Base-by-base conservation (phyloP, 129 eudicot species). In the Lactuca sativa region DNA sequence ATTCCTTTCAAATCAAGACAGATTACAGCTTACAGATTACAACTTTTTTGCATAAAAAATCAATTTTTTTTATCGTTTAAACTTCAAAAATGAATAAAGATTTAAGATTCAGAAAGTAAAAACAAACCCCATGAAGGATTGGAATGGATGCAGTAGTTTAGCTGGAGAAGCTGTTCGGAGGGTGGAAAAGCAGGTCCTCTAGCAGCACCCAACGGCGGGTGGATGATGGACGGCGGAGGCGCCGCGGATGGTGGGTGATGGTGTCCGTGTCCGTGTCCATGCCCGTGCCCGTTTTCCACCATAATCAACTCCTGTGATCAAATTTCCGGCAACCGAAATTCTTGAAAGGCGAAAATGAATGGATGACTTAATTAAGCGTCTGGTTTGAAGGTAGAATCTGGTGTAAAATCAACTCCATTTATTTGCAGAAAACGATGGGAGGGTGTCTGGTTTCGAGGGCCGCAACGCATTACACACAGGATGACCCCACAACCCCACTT, bases 71-170 rank as follows among this genome's bases (percentile, higher is more conserved):
- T 44, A 43, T 47, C 41, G 7, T 17, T 67, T 21, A 47, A 38
- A 33, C 15, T 30, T 40, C 30, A 25, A 17, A 32, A 25, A 18
- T 3, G 30, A 57, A 47, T 5, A 76, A 31, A 67, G n/a, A 37
- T 14, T 51, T 12, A 67, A 67, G 62, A 76, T 48, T 75, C 16
- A 53, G 54, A 6, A 47, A 55, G 10, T 14, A 30, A 15, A 65
- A 37, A 79, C 96, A 72, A 62, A 92, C 99, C 80, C 95, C 88
- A 85, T 56, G 97, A 93, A 65, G 99, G 99, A 67, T 93, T 93
- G 9, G 97, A 93, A 59, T 93, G 99, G 88, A 93, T 93, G 95
- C 99, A 93, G 67, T 93, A 93, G 62, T 87, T 84, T n/a, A 93
- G 99, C 77, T 78, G 86, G 16, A 62, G 69, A 62, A 93, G 90